phyloP scores from a whole-genome alignment of 176 grass and related monocot genomes.

The Zoysia japonica region DNA sequence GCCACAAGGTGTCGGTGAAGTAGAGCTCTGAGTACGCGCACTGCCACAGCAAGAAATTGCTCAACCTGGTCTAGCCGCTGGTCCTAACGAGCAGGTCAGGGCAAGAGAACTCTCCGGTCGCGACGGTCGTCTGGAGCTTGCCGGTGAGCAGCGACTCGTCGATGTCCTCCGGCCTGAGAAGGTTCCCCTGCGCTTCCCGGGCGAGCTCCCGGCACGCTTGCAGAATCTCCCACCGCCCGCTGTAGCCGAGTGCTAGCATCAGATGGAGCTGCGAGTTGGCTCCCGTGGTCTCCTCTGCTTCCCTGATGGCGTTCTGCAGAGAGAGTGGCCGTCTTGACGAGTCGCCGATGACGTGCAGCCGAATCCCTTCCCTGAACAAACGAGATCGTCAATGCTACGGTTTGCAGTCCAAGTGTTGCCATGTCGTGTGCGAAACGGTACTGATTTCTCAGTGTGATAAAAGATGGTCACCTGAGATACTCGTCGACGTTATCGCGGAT shows the following conservation, averaged over 20 bases:
- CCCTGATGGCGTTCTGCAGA: slow-evolving; percentile 37
- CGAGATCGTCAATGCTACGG: no score
- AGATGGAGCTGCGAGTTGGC: slow-evolving; percentile 43
- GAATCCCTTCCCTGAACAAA: slow-evolving; percentile 40
- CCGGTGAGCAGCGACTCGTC: slow-evolving; percentile 43
- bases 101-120: slow-evolving; percentile 20
- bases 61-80: slow-evolving; percentile 61
- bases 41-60: slow-evolving; percentile 84
- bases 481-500: slow-evolving; percentile 41
- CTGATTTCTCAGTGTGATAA: no score
- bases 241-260: slow-evolving; percentile 56
- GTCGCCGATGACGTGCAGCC: slow-evolving; percentile 52
- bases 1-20: slow-evolving; percentile 58
- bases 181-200: slow-evolving; percentile 16
- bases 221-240: slow-evolving; percentile 59
- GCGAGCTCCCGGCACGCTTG: slow-evolving; percentile 51
- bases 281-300: slow-evolving; percentile 42
- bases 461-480: slow-evolving; percentile 33
- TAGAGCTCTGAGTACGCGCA: slow-evolving; percentile 69
- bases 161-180: slow-evolving; percentile 55
- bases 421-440: no score
- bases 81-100: slow-evolving; percentile 71
- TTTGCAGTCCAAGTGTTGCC: no score
- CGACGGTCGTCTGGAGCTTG: slow-evolving; percentile 52
- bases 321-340: slow-evolving; percentile 42